Evolutionary conservation across 2,329 filamentous ascomycete species (phyloP), one percentile per base, ranked within the genome.

Genomic region (Apiospora marii): DNA sequence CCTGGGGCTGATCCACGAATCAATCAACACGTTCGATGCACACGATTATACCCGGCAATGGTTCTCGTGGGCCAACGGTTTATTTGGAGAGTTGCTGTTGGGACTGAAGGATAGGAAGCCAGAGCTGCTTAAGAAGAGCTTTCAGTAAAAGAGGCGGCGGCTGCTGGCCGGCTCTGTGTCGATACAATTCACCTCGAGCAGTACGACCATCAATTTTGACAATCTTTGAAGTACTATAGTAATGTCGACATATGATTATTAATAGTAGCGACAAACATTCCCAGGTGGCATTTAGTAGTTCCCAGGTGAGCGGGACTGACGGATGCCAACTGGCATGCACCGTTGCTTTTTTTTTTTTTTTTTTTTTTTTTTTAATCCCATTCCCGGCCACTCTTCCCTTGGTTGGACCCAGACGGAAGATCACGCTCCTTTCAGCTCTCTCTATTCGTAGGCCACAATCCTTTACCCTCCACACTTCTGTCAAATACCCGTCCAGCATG

Each of bases 31-130:
- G 19, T 88, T 91, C 68, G 84, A 88, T 73, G 84, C 87, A 30
- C 78, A 74, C 5, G 74, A 79, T 27, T 86, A 84, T 83, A 86
- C 85, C 3, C 78, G 85, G 64, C 83, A 83, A 69, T 87, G 85
- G 85, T 96, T 97, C 79, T 92, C 93, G 1, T 96, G 94, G 94
- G 94, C 93, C n/a, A 96, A 96, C 79, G 94, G 92, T 0, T 89
- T 97, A 27, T 96, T 95, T 80, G 93, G 93, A n/a, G 92, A 96
- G 83, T 93, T 93, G 73, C 89, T 97, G 41, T 82, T 96, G 71
- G 92, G 95, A 82, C 80, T 96, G 72, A 90, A 91, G n/a, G 85
- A 87, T 74, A 86, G 93, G 80, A 93, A 92, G 79, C 93, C 93
- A 7, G 84, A 91, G 6, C 74, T 85, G 4, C 73, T 85, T 30